Evolutionary conservation across 73 alveolate species (phyloP), one percentile per base, ranked within the genome.

Genomic region (Diophrys sp.): DNA sequence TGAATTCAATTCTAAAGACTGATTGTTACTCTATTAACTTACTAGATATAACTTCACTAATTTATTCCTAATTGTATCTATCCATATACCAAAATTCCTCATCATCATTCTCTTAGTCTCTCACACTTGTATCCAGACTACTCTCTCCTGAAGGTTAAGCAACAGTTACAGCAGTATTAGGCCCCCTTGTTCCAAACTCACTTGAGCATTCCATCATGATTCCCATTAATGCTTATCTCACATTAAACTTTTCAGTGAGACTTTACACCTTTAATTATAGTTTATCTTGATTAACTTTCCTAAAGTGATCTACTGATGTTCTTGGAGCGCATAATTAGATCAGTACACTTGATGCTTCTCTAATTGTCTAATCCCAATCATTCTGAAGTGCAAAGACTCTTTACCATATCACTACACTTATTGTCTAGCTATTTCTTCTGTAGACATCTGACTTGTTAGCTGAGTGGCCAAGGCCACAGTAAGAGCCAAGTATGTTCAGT

Each of bases 311-410:
- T 1, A 86, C 78, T 11, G 78, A 57, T 2, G 66, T 79, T 33
- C 90, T 55, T 29, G 96, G 96, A 54, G 92, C 91, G 26, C 85
- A 90, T 28, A 90, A 67, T 56, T 90, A 80, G 28, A 81, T 78
- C 29, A 90, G 82, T 23, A 90, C 89, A 29, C 54, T 34, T 27
- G 96, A 79, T 28, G 94, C 96, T 11, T 85, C 91, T 56, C 86
- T 56, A 1, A 90, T 88, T 27, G 84, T 78, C 0, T 66, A 14
- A 55, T 90, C 90, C 93, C 96, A 90, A 67, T 90, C 92, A 25
- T 90, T 79, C 71, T 89, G 87, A 0, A 90, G 83, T 29, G 79
- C 67, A 67, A 85, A 86, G 14, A 90, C 94, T 29, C 75, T 30
- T 67, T 90, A 79, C 96, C 96, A 90, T 0, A 85, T 24, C 25